Percentiles rank a stretch among this genome's conserved stretches.
Evolutionary conservation across 345 rosid genomes (phyloP).

Genomic region (Citrus glauca): DNA sequence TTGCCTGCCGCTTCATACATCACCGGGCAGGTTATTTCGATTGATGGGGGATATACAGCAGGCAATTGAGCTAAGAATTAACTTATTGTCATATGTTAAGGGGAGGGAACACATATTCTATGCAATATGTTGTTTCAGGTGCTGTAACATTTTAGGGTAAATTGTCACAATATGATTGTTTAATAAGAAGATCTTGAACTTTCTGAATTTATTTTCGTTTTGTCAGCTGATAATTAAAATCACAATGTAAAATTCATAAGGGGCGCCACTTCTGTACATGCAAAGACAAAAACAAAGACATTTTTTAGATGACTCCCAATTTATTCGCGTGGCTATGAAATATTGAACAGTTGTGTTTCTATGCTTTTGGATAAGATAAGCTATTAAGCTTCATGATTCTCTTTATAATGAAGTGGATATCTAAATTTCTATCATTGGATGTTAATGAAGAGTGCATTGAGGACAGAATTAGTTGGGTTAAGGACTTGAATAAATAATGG

Average conservation of each 20-base stretch:
- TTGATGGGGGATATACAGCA: constrained; percentile 24
- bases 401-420: no score
- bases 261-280: no score
- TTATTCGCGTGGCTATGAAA: no score
- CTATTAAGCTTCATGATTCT: no score
- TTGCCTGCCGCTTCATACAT: constrained; percentile 25
- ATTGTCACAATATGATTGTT: not conserved
- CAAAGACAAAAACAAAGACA: no score
- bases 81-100: not conserved
- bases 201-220: not conserved
- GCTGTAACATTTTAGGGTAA: not conserved
- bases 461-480: not conserved
- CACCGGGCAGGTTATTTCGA: constrained; percentile 22
- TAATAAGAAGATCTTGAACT: not conserved
- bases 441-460: no score
- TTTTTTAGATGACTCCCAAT: no score
- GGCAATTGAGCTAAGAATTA: not conserved
- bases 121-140: not conserved
- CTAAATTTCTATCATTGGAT: not conserved
- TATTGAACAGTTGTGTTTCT: no score
- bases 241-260: no score
- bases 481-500: not conserved
- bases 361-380: no score
- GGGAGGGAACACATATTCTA: not conserved
- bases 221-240: not conserved